Conservation (phyloP, 2,329 filamentous ascomycete genomes). For the Intubia oerlemansii region DNA sequence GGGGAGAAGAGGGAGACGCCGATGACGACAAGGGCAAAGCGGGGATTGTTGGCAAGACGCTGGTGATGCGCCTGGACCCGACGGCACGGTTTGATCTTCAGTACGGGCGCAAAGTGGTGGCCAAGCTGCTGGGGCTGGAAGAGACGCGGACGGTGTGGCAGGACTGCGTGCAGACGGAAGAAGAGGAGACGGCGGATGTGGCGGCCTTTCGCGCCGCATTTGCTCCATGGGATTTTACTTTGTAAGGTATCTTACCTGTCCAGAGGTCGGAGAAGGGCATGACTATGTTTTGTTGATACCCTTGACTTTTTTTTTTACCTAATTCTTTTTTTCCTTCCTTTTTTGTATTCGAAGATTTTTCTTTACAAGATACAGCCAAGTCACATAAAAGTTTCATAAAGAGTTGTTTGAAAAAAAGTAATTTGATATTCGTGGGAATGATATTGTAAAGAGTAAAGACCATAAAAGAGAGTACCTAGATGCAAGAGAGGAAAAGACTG, state of each 20-base stretch:
- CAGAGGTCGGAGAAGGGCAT: no score
- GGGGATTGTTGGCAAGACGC: conserved; percentile 37
- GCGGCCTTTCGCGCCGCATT: conserved; percentile 64
- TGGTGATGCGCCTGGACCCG: conserved; percentile 53
- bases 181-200: conserved; percentile 62
- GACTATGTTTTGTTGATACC: no score
- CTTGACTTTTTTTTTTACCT: no score
- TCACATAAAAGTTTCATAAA: no score
- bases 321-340: neutral
- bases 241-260: no score
- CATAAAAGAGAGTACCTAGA: no score
- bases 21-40: conserved; percentile 12
- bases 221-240: conserved; percentile 68
- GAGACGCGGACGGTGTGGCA: conserved; percentile 55
- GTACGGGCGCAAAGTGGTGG: conserved; percentile 71
- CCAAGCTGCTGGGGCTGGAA: conserved; percentile 68
- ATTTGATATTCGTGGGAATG: no score
- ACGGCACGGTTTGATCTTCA: conserved; percentile 72
- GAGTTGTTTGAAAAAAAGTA: no score
- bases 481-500: neutral
- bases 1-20: conserved; percentile 27
- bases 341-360: no score
- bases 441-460: no score
- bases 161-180: conserved; percentile 55
- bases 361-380: no score